Evolutionary conservation across 202 grass and related monocot species (phyloP).

Genomic region (Musa balbisiana): DNA sequence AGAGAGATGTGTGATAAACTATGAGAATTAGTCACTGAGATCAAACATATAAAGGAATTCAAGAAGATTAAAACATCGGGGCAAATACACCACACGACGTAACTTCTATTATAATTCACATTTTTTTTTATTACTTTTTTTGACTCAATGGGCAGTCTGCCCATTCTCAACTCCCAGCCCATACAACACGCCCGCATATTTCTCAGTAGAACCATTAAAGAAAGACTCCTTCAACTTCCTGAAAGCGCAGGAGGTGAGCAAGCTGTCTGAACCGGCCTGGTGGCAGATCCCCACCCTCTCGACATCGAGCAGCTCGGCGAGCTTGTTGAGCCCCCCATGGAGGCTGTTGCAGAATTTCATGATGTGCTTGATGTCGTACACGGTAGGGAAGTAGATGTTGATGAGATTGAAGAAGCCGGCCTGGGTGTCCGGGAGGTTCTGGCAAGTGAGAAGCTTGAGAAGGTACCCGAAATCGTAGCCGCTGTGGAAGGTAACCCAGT

Average conservation of each 20-base stretch:
- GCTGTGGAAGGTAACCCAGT: conserved; percentile 90
- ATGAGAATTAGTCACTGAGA: not conserved
- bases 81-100: not conserved
- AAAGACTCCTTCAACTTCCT: conserved; percentile 82
- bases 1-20: not conserved
- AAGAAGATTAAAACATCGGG: not conserved
- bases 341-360: conserved; percentile 99
- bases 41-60: not conserved
- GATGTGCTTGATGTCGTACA: conserved; percentile 91
- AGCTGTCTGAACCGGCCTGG: conserved; percentile 86
- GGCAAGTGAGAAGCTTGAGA: conserved; percentile 81
- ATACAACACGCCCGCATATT: conserved; percentile 94
- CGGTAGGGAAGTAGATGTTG: conserved; percentile 81
- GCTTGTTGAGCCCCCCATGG: conserved; percentile 86
- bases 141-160: conserved; percentile 53
- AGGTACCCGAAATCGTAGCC: conserved; percentile 92
- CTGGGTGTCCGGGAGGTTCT: conserved; percentile 69
- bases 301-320: conserved; percentile 79
- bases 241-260: conserved; percentile 72
- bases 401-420: conserved; percentile 68
- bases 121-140: conserved; percentile 19
- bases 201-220: conserved; percentile 71
- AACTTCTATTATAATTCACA: not conserved
- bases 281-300: conserved; percentile 96
- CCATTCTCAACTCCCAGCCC: conserved; percentile 81